Evolutionary conservation across 2,329 filamentous ascomycete genomes (phyloP).

Genomic region (Calycina herbarum): DNA sequence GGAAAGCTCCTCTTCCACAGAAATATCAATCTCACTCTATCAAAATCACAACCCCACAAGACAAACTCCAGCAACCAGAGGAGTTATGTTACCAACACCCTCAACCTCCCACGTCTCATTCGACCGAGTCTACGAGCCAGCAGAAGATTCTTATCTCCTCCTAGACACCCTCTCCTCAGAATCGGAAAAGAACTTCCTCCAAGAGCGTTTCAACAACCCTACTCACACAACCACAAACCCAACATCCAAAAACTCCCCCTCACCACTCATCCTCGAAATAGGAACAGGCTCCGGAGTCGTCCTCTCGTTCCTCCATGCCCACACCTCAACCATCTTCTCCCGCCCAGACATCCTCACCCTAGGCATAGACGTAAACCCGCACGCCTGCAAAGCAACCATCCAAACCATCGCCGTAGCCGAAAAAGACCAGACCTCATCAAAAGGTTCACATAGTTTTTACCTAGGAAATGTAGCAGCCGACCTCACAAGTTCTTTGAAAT

Average conservation of each 20-base stretch:
- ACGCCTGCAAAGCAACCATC: conserved; percentile 75
- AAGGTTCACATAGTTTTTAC: conserved; percentile 49
- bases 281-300: conserved; percentile 92
- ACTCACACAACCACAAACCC: not conserved
- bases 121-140: conserved; percentile 87
- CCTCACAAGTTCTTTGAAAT: conserved; percentile 61
- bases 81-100: conserved; percentile 83
- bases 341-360: conserved; percentile 68
- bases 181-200: conserved; percentile 33
- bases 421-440: conserved; percentile 40
- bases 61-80: not conserved
- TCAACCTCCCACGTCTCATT: conserved; percentile 90
- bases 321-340: conserved; percentile 72
- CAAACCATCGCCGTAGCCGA: conserved; percentile 61
- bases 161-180: conserved; percentile 82
- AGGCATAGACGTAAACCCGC: conserved; percentile 80
- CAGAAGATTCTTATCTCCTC: conserved; percentile 93
- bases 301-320: conserved; percentile 80
- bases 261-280: conserved; percentile 76
- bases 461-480: conserved; percentile 71
- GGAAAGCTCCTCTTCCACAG: not conserved
- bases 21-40: conserved; percentile 3
- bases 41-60: conserved; percentile 4
- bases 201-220: conserved; percentile 19
- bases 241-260: conserved; percentile 36